A percentile compares a stretch with the other conserved stretches of the same genome.
These are phyloP conservation scores for Auriscalpium vulgare DNA, from an alignment of 768 basidiomycete species.

Conservation along the genomic window DNA sequence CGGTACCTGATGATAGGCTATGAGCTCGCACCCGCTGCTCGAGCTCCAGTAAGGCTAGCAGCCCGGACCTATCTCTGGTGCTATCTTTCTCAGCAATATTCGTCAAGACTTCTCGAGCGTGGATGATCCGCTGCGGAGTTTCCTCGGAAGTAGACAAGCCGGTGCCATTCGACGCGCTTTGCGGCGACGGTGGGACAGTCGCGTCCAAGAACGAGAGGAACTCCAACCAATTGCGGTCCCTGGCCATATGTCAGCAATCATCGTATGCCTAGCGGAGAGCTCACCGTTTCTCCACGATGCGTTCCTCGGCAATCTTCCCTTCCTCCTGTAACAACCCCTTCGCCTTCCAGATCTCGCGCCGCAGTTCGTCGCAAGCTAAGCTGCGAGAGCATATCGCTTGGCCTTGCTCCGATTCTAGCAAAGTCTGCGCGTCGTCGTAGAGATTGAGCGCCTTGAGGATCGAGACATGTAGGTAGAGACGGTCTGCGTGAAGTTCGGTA, in stretches of 20 bases:
- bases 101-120: constrained; percentile 44
- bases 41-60: constrained; percentile 68
- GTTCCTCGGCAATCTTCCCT: constrained; percentile 47
- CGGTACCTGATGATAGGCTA: constrained; percentile 40
- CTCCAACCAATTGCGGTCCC: constrained; percentile 84
- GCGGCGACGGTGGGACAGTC: constrained; percentile 38
- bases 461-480: constrained; percentile 68
- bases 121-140: constrained; percentile 30
- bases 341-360: constrained; percentile 60
- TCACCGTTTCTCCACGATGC: constrained; percentile 54
- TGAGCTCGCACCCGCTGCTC: constrained; percentile 49
- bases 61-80: constrained; percentile 62
- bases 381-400: constrained; percentile 60
- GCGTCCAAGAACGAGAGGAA: constrained; percentile 70
- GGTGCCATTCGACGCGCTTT: constrained; percentile 17
- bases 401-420: constrained; percentile 64
- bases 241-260: constrained; percentile 10
- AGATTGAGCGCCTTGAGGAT: constrained; percentile 64
- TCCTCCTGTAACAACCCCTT: constrained; percentile 55
- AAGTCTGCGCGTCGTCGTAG: constrained; percentile 60
- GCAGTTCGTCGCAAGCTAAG: constrained; percentile 65
- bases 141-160: constrained; percentile 27
- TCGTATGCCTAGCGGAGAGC: constrained; percentile 13
- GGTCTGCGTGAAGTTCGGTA: constrained; percentile 59
- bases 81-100: constrained; percentile 60